Conservation (phyloP, 306 rosid genomes). For the Astragalus membranaceus region DNA sequence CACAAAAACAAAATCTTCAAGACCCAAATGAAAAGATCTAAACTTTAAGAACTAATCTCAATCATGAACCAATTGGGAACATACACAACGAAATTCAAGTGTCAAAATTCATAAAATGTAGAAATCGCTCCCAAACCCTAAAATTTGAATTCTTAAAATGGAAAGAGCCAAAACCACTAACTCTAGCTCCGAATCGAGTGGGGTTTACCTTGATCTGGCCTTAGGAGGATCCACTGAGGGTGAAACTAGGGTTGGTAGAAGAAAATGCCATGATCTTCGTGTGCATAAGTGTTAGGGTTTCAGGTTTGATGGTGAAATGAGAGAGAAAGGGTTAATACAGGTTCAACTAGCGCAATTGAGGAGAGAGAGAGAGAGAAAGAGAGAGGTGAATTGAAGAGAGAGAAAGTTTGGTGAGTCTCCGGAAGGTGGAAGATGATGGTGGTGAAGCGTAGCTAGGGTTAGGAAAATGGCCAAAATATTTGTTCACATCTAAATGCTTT, state of each 20-base stretch:
- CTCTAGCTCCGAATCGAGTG: conserved; percentile 1
- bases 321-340: background rate
- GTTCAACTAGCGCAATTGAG: background rate
- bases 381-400: conserved; percentile 7
- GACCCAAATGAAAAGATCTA: conserved; percentile 23
- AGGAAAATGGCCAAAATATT: conserved; percentile 2
- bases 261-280: conserved; percentile 4
- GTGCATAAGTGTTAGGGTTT: background rate
- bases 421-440: background rate
- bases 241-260: background rate
- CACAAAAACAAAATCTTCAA: background rate
- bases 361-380: background rate
- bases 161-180: conserved; percentile 8
- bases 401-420: background rate
- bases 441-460: conserved; percentile 20
- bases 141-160: background rate
- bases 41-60: conserved; percentile 22
- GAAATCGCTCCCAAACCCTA: background rate
- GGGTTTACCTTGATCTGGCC: conserved; percentile 39
- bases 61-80: conserved; percentile 1
- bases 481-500: background rate
- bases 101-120: background rate
- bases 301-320: background rate
- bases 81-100: conserved; percentile 15
- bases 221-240: conserved; percentile 5